These are phyloP conservation scores for Persicaria maculosa DNA, from an alignment of 148 eudicot species.

Conservation along the genomic window DNA sequence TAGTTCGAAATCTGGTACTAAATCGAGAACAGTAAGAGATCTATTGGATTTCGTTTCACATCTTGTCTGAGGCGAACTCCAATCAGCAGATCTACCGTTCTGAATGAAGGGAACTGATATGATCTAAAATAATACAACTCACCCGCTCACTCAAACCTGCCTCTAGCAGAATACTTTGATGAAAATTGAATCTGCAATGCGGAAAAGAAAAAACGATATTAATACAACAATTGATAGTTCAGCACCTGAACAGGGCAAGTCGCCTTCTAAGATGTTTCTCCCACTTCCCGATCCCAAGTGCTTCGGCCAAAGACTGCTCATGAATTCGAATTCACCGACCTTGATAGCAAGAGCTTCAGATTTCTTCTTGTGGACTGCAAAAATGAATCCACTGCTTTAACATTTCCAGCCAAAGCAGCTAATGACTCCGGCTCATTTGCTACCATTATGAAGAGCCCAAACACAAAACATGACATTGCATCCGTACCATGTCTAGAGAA, in stretches of 20 bases:
- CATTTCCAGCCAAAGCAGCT: neutral
- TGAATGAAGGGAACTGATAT: neutral
- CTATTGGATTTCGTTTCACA: neutral
- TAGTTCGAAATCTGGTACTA: neutral
- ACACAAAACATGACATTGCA: neutral
- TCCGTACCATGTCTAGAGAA: conserved; percentile 16
- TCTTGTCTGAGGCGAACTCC: neutral
- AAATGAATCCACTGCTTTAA: neutral
- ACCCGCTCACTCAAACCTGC: neutral
- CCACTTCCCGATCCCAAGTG: neutral
- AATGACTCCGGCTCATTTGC: neutral
- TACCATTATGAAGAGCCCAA: neutral
- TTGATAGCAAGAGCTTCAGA: neutral
- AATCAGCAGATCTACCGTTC: neutral
- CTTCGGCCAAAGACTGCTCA: neutral
- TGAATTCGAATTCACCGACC: neutral
- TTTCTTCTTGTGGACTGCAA: neutral
- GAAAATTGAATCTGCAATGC: neutral
- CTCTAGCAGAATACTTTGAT: neutral
- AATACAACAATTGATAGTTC: neutral
- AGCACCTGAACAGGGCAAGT: conserved; percentile 5
- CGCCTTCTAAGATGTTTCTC: neutral
- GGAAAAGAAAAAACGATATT: neutral
- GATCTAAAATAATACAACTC: neutral
- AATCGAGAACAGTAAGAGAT: neutral